Percentiles rank a stretch among this genome's conserved stretches.
Evolutionary conservation across 1,284 basidiomycete species (phyloP).

Genomic region (Microbotryum lychnidis-dioicae): DNA sequence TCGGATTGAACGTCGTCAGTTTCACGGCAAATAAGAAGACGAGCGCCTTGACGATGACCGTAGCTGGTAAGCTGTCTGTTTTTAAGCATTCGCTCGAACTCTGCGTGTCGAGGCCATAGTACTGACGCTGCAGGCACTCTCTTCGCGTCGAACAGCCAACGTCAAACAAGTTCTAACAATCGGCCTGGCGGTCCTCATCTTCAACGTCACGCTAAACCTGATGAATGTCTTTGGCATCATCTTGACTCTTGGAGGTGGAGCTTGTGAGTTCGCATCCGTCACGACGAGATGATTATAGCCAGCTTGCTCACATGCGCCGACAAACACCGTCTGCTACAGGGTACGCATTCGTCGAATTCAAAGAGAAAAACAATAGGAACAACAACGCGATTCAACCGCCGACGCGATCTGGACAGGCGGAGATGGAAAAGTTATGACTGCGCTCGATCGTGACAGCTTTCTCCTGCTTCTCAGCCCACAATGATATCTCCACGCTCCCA

Average conservation of each 20-base stretch:
- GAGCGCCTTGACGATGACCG: slow-evolving; percentile 76
- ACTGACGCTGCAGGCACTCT: neutral
- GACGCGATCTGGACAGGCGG: too few relatives aligned
- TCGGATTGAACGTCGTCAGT: slow-evolving; percentile 72
- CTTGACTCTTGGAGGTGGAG: slow-evolving; percentile 73
- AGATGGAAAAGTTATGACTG: too few relatives aligned
- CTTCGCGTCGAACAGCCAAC: slow-evolving; percentile 51
- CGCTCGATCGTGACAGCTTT: too few relatives aligned
- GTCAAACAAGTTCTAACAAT: slow-evolving; percentile 92
- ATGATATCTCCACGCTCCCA: too few relatives aligned
- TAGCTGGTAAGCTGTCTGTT: slow-evolving; percentile 55
- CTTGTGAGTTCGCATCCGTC: slow-evolving; percentile 33
- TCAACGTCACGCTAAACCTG: slow-evolving; percentile 67
- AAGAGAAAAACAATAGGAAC: slow-evolving; percentile 14
- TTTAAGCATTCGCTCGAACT: too few relatives aligned
- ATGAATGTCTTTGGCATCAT: slow-evolving; percentile 70
- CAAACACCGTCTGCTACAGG: slow-evolving; percentile 3
- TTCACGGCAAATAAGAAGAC: slow-evolving; percentile 76
- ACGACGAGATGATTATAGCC: neutral
- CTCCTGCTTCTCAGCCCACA: too few relatives aligned
- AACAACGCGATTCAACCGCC: too few relatives aligned
- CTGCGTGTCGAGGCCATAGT: neutral
- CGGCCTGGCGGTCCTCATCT: slow-evolving; percentile 69
- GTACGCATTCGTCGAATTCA: slow-evolving; percentile 30
- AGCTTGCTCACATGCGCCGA: neutral